Base-by-base conservation (phyloP, 2,329 filamentous ascomycete genomes). In the Neocucurbitaria cava region DNA sequence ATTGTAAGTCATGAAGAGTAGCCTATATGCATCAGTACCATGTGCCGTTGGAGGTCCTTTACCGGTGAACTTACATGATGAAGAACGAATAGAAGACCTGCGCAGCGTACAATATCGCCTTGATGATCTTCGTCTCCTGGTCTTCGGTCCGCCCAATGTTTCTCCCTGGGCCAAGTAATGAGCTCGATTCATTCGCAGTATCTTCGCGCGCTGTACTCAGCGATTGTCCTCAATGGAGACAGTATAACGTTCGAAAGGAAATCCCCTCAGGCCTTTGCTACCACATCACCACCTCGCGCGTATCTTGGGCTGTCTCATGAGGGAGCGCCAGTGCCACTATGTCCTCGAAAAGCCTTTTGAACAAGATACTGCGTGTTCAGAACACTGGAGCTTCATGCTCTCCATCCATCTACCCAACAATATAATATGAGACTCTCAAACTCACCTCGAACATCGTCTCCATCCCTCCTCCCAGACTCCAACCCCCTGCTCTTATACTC, bases 1-100 rank as follows among this genome's bases (percentile, higher is more conserved):
- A 70, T 99, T 99, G 79, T 99, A 99, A n/a, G 95, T 99, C 95
- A 99, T 99, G 78, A 99, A 99, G 20, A 99, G 79, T 57, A 99
- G 83, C 95, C 94, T 98, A 55, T n/a, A 49, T 40, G 43, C 48
- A 61, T 71, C 51, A 69, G 51, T 36, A 35, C 10, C 38, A 17
- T 13, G 38, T 5, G 10, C 5, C 31, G 35, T 13, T 42, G 15
- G 30, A 13, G 4, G 20, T 7, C 30, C 1, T 18, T n/a, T n/a
- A n/a, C 2, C 5, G 5, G 31, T 1, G n/a, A 36, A 88, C 94
- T 87, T 76, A 97, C 95, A 99, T 99, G 74, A 99, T 93, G 84
- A 99, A 98, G 72, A 99, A 98, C 42, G 93, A 96, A 77, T 99
- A 99, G 77, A 98, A 98, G 65, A 95, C 96, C 81, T 99, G 95